Evolutionary conservation across 495 filamentous ascomycete species (phyloP).

Genomic region (Letharia lupina): DNA sequence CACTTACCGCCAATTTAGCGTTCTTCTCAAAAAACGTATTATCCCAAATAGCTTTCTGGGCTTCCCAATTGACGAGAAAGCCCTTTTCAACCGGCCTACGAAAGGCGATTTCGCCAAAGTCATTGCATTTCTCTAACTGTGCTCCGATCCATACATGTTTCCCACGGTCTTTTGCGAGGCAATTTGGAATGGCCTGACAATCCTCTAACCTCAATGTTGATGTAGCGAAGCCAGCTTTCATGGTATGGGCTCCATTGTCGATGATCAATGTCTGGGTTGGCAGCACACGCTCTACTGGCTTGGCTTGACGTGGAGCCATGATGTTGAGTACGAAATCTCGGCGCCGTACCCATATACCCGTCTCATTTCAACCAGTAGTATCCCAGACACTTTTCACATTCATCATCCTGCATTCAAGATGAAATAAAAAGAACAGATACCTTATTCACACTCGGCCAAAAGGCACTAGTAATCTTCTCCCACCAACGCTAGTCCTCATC

Average conservation of each 20-base stretch:
- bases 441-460: neutral
- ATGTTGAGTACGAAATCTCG: neutral
- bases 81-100: constrained; percentile 91
- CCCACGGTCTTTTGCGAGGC: constrained; percentile 73
- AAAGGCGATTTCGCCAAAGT: constrained; percentile 85
- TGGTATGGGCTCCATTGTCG: constrained; percentile 88
- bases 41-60: constrained; percentile 93
- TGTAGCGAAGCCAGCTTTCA: constrained; percentile 82
- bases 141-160: constrained; percentile 69
- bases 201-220: constrained; percentile 34
- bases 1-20: constrained; percentile 30
- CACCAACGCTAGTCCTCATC: neutral
- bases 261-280: constrained; percentile 70
- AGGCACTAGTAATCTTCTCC: neutral
- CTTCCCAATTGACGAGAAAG: constrained; percentile 94
- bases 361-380: neutral
- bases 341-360: neutral
- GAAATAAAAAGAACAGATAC: too few species aligned
- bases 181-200: constrained; percentile 76
- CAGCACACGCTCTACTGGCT: constrained; percentile 31
- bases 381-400: neutral
- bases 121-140: constrained; percentile 69
- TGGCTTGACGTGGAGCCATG: constrained; percentile 28
- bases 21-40: constrained; percentile 70
- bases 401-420: neutral